These are phyloP conservation scores for Knoxdaviesia proteae DNA, from an alignment of 2,329 filamentous ascomycete genomes.

Conservation along the genomic window DNA sequence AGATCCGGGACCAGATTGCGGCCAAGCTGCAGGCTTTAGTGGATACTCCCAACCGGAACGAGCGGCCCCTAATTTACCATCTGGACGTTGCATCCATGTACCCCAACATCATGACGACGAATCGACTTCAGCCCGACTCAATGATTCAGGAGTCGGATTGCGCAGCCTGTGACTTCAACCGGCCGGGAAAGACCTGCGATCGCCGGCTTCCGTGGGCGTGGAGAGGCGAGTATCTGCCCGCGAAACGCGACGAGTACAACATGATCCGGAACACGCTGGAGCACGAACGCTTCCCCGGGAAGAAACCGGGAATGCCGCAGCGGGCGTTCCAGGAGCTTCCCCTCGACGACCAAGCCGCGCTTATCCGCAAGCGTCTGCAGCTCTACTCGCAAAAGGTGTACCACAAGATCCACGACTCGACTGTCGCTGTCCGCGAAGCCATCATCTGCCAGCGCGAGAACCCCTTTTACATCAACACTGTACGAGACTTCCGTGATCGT, in stretches of 20 bases:
- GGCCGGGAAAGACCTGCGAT: slow-evolving; percentile 93
- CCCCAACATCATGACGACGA: slow-evolving; percentile 99
- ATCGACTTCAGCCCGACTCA: slow-evolving; percentile 92
- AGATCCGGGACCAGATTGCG: slow-evolving; percentile 66
- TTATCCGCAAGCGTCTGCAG: slow-evolving; percentile 73
- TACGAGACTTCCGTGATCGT: slow-evolving; percentile 87
- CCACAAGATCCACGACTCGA: slow-evolving; percentile 94
- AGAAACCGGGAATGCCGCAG: slow-evolving; percentile 44
- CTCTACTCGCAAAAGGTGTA: slow-evolving; percentile 97
- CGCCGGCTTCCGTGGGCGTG: slow-evolving; percentile 88
- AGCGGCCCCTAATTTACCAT: slow-evolving; percentile 87
- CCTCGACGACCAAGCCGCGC: slow-evolving; percentile 58
- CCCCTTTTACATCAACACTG: slow-evolving; percentile 93
- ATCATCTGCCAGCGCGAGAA: slow-evolving; percentile 98
- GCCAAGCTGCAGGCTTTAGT: slow-evolving; percentile 52
- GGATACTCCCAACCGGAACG: slow-evolving; percentile 62
- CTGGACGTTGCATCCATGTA: slow-evolving; percentile 99
- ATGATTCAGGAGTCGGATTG: slow-evolving; percentile 96
- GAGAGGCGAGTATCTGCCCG: slow-evolving; percentile 91
- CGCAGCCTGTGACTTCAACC: slow-evolving; percentile 93
- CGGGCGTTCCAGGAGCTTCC: slow-evolving; percentile 65
- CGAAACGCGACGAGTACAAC: slow-evolving; percentile 95
- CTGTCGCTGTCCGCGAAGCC: slow-evolving; percentile 78
- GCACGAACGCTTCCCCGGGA: slow-evolving; percentile 80
- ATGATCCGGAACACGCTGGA: slow-evolving; percentile 89